phyloP scores from a whole-genome alignment of 441 rosid species.

The Rhodomyrtus psidioides region DNA sequence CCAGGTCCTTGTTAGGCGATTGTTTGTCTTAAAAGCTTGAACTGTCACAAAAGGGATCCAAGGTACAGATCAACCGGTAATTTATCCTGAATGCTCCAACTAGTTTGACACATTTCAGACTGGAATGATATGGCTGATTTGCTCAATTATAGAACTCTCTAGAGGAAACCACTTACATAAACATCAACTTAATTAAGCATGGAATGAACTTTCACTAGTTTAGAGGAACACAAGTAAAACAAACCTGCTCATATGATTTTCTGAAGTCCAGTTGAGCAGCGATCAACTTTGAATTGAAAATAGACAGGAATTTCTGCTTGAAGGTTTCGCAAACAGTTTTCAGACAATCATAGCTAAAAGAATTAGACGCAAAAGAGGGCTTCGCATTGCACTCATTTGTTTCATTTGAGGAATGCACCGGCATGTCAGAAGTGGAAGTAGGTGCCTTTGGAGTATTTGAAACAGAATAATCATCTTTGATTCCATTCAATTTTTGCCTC shows the following conservation, averaged over 20 bases:
- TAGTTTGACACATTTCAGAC: not conserved
- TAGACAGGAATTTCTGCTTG: conserved; percentile 66
- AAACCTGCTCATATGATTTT: conserved; percentile 64
- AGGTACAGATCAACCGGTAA: not conserved
- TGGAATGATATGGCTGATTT: not conserved
- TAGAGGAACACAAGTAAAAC: not conserved
- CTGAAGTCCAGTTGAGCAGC: conserved; percentile 69
- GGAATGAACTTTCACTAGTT: not conserved
- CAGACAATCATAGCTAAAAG: conserved; percentile 27
- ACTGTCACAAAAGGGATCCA: not conserved
- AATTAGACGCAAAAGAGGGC: conserved; percentile 15
- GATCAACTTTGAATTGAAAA: conserved; percentile 50
- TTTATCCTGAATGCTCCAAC: not conserved
- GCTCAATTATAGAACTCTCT: not conserved
- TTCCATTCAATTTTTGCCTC: conserved; percentile 33
- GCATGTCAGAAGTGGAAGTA: conserved; percentile 5
- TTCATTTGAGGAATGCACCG: conserved; percentile 18
- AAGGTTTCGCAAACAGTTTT: conserved; percentile 44
- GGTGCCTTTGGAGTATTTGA: conserved; percentile 14
- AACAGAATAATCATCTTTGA: conserved; percentile 18
- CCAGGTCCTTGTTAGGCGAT: not conserved
- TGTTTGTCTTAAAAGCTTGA: not conserved
- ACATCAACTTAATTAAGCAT: not conserved
- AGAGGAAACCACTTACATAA: not conserved
- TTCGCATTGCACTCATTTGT: conserved; percentile 22